Evolutionary conservation across 257 asterid genomes (phyloP).

Genomic region (Fraxinus pennsylvanica): DNA sequence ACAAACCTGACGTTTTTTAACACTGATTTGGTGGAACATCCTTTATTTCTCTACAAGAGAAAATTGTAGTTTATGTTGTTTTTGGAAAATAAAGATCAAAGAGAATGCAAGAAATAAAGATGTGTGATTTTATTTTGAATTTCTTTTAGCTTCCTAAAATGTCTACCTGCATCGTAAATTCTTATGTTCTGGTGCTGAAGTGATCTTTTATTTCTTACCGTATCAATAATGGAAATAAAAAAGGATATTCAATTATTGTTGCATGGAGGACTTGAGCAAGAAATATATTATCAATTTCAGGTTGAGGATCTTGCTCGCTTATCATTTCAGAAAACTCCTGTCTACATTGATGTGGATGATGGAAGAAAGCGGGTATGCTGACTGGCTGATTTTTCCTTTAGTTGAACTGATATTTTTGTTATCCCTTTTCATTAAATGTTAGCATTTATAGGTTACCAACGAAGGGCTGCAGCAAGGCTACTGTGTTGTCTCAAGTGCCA

Average conservation of each 20-base stretch:
- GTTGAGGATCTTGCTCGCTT: slow-evolving; percentile 95
- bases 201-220: not conserved
- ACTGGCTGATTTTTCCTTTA: slow-evolving; percentile 1
- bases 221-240: not conserved
- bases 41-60: slow-evolving; percentile 8
- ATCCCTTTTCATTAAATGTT: slow-evolving; percentile 4
- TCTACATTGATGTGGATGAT: slow-evolving; percentile 79
- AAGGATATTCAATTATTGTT: not conserved
- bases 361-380: slow-evolving; percentile 78
- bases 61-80: not conserved
- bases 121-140: not conserved
- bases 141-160: slow-evolving; percentile 4
- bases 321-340: slow-evolving; percentile 73
- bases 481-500: slow-evolving; percentile 76
- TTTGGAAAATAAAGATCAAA: not conserved
- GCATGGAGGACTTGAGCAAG: slow-evolving; percentile 10
- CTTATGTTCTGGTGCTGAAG: not conserved
- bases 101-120: slow-evolving; percentile 2
- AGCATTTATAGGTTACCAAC: slow-evolving; percentile 67
- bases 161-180: not conserved
- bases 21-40: not conserved
- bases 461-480: slow-evolving; percentile 97
- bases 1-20: not conserved
- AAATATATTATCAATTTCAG: slow-evolving; percentile 43
- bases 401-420: slow-evolving; percentile 2